Base-by-base conservation (phyloP, 345 rosid species). In the Eucalyptus sp. region DNA sequence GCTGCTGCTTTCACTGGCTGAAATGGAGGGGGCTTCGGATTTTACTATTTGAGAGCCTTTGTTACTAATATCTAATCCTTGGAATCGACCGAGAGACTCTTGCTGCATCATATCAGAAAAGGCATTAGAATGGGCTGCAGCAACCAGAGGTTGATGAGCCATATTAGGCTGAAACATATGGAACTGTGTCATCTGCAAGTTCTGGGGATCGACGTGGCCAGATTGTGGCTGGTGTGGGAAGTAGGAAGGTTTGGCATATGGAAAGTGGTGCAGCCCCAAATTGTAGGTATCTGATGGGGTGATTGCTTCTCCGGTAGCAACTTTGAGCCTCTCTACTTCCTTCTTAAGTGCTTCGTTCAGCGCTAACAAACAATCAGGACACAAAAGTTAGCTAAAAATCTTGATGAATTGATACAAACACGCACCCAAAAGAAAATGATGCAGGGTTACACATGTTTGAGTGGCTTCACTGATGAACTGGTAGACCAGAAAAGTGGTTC, bases 291-390 rank as follows among this genome's bases (percentile, higher is more conserved):
- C 98, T n/a, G 97, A 91, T 5, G 91, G 93, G 41, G 97, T 95
- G 88, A 90, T 92, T 51, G 92, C 91, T 93, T 97, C 98, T 88
- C 99, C 99, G 0, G 98, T 97, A 46, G 95, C 95, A 44, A 94
- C 85, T 90, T 95, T 96, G 37, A 96, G 95, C 93, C 99, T 96
- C 91, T 96, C 97, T 5, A 97, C 97, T 94, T 97, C 99, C 92
- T 96, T 97, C 94, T 95, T 96, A 88, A 97, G 93, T 22, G 98
- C 95, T n/a, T 96, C 99, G 46, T 96, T 97, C 89, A 97, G 91
- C 88, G 98, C 98, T 97, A 94, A 52, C 80, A 33, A 49, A 52
- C 29, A 41, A 76, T 37, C 29, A 76, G 48, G 48, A 76, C 84
- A 41, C 46, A 41, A 3, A 41, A 41, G 20, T 76, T 76, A 76